These are phyloP conservation scores for Pharus latifolius DNA, from an alignment of 176 grass and related monocot species.

Conservation along the genomic window DNA sequence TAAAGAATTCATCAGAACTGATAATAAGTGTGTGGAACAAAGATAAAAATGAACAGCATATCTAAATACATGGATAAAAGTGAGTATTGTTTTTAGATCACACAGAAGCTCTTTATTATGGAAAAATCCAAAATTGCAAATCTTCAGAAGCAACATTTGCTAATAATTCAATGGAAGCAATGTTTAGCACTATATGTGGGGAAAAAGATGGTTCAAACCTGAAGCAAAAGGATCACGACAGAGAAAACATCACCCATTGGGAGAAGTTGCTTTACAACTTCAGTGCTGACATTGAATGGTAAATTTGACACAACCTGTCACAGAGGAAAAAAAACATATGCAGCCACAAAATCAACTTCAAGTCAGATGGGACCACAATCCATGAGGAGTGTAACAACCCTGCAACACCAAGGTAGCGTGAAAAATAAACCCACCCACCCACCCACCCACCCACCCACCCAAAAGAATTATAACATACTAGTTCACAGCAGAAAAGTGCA, in stretches of 20 bases:
- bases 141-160: not conserved
- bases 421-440: no score
- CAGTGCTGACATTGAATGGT: constrained; percentile 94
- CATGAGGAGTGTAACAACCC: no score
- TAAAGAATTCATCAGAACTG: not conserved
- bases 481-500: no score
- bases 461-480: no score
- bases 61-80: not conserved
- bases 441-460: no score
- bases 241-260: constrained; percentile 97
- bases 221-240: constrained; percentile 76
- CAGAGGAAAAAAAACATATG: constrained; percentile 17
- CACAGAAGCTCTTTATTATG: not conserved
- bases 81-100: not conserved
- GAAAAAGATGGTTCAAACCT: constrained; percentile 40
- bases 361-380: no score
- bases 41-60: not conserved
- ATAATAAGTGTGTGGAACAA: not conserved
- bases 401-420: no score
- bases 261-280: constrained; percentile 85
- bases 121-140: not conserved
- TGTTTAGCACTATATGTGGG: not conserved
- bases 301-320: constrained; percentile 94
- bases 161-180: not conserved
- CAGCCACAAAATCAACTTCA: not conserved